Evolutionary conservation across 768 basidiomycete species (phyloP), one percentile per base, ranked within the genome.

Genomic region (Macrocybe gigantea): DNA sequence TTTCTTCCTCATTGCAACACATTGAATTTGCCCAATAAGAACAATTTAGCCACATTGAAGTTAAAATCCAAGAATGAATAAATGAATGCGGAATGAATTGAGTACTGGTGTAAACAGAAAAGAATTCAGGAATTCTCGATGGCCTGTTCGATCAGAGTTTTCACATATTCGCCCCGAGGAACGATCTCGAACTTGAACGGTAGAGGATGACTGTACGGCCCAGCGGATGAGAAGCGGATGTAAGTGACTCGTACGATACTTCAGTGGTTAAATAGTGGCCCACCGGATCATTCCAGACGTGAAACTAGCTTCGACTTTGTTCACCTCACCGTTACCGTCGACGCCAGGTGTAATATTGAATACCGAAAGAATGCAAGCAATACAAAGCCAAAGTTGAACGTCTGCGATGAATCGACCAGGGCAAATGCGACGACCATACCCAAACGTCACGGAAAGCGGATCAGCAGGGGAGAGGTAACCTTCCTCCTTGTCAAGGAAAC

Each of bases 351-450:
- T 42, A 35, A 78, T 71, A 37, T 72, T 56, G 51, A 74, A 79
- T 1, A 60, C 61, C 38, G 63, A 60, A 36, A 77, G 55, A 4
- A 77, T 69, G 31, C 67, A 71, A 6, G 72, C 72, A 11, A 76
- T 64, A 0, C 68, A 66, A 13, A 77, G 67, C 68, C 70, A 78
- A 2, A 78, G 53, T 45, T 71, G 69, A 0, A 67, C 68, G 43
- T 74, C 68, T 2, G 70, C 74, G 52, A 73, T 65, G 41, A 66
- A 66, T 3, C 74, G 65, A 0, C 78, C 78, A 6, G 77, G 76
- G 49, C 78, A 79, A 14, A 72, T 64, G 15, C 74, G 64, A 4
- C 71, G 63, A 6, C 72, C 71, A 38, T 72, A 74, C 1, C 72
- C 72, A 52, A 74, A 74, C 7, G 70, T 60, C 2, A 60, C 56